Conservation (phyloP, 2,329 filamentous ascomycete genomes). For the Westerdykella ornata region DNA sequence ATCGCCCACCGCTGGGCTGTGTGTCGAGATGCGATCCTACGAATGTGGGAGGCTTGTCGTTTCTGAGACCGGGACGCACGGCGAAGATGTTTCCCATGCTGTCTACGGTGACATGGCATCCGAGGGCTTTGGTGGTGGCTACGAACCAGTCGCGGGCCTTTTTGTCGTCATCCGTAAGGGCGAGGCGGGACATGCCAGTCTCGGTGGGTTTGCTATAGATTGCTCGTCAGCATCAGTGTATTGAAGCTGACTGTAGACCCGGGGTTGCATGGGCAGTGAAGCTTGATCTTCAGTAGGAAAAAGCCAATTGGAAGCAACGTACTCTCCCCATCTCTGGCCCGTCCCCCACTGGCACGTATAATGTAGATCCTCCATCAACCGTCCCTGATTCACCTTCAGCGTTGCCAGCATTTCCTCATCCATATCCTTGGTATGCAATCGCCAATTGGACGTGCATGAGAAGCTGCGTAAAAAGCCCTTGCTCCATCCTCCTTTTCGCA, state of each 20-base stretch:
- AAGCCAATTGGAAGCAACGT: conserved; percentile 30
- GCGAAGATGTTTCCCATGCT: conserved; percentile 78
- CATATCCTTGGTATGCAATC: conserved; percentile 43
- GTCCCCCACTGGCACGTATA: conserved; percentile 60
- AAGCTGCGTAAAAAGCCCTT: conserved; percentile 16
- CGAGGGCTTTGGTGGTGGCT: conserved; percentile 54
- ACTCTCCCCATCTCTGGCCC: conserved; percentile 62
- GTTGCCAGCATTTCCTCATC: conserved; percentile 47
- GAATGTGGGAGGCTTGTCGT: conserved; percentile 55
- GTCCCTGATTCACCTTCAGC: conserved; percentile 52
- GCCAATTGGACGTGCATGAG: conserved; percentile 25
- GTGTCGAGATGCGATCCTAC: conserved; percentile 61
- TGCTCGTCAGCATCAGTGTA: conserved; percentile 3
- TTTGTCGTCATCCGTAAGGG: conserved; percentile 65
- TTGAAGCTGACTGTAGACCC: not conserved
- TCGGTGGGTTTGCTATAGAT: conserved; percentile 48
- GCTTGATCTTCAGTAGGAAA: not conserved
- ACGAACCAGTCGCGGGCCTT: conserved; percentile 70
- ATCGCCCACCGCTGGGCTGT: conserved; percentile 57
- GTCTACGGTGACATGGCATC: conserved; percentile 63
- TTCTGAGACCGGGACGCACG: conserved; percentile 55
- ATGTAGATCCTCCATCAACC: conserved; percentile 59
- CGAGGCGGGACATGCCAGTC: conserved; percentile 69
- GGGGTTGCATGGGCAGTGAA: not conserved
- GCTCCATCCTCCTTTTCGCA: no score